Base-by-base conservation (phyloP, 228 moss, liverwort and hornwort genomes). In the Sphagnum magellanicum region DNA sequence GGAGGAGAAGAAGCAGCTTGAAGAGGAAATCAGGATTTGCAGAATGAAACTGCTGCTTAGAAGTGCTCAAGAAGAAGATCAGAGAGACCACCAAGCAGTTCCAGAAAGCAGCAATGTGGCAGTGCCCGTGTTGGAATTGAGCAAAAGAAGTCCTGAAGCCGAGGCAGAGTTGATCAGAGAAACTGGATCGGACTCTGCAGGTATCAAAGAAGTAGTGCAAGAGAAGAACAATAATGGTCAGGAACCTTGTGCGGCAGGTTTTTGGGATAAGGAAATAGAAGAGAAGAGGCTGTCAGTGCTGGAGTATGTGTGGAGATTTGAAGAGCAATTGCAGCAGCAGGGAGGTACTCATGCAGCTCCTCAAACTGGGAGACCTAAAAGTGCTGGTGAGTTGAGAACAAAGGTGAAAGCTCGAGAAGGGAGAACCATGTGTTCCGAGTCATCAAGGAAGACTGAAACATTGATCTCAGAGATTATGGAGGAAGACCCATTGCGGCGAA, bases 301-400 rank as follows among this genome's bases (percentile, higher is more conserved):
- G 69, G 97, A 97, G 77, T 97, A 93, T 67, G 90, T 97, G 16
- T 84, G 72, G 87, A 97, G 84, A 64, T 90, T 93, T 73, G 97
- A 92, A 76, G 87, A 93, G 72, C 91, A 97, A 74, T 91, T 92
- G 65, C 88, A 89, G 52, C 89, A 89, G 61, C 75, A 78, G 48
- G 90, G 75, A 59, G 66, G 72, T 61, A 64, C 76, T 4, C 75
- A 78, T 32, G 89, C 74, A 59, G 66, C 72, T 61, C 63, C 76
- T 4, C 87, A 73, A 50, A 68, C 83, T 71, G 63, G 50, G 68
- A 62, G 79, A 67, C 74, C 77, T 8, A 78, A 61, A 68, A 80
- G 78, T 74, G 59, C 61, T 48, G 80, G 63, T 53, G 83, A 78
- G 0, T 70, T 74, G 59, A 68, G 63, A 53, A 72, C 72, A 52